Percentiles rank a stretch among this genome's conserved stretches.
Conservation (phyloP, 2,329 filamentous ascomycete species). For the Calonectria hongkongensis region DNA sequence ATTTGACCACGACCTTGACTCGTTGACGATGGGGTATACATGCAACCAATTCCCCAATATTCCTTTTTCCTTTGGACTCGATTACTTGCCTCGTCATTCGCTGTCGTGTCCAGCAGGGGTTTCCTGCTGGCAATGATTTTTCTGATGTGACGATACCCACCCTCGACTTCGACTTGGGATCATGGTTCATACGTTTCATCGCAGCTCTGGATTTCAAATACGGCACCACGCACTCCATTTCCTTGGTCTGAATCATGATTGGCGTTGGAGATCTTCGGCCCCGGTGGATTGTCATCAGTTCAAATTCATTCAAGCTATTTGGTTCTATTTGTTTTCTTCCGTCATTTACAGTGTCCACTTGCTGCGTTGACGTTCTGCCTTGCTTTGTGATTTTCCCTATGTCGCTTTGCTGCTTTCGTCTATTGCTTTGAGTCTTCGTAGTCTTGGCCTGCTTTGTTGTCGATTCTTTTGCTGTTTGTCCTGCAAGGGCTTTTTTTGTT, state of each 20-base stretch:
- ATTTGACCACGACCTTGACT: constrained; percentile 55
- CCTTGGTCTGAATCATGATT: constrained; percentile 63
- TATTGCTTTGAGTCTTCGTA: constrained; percentile 49
- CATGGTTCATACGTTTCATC: constrained; percentile 56
- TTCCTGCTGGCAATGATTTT: constrained; percentile 51
- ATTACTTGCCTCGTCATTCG: constrained; percentile 52
- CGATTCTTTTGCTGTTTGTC: constrained; percentile 27
- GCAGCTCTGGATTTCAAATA: constrained; percentile 56
- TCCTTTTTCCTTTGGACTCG: constrained; percentile 55
- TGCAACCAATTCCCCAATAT: constrained; percentile 48
- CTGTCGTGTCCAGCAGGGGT: constrained; percentile 47
- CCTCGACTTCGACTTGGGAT: constrained; percentile 51
- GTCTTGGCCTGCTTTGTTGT: constrained; percentile 42
- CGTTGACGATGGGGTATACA: constrained; percentile 54
- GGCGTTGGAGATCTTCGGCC: constrained; percentile 64
- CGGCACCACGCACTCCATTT: constrained; percentile 57
- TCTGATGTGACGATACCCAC: constrained; percentile 53
- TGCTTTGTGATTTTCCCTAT: constrained; percentile 45
- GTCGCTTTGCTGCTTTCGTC: constrained; percentile 45
- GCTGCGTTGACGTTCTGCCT: constrained; percentile 49
- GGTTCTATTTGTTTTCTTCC: constrained; percentile 53
- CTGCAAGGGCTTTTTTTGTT: constrained; percentile 19
- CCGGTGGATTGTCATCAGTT: constrained; percentile 62
- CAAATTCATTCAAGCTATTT: constrained; percentile 59
- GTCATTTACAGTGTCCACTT: constrained; percentile 52